phyloP scores from a whole-genome alignment of 179 eudicot genomes.

The Beta corolliflora region DNA sequence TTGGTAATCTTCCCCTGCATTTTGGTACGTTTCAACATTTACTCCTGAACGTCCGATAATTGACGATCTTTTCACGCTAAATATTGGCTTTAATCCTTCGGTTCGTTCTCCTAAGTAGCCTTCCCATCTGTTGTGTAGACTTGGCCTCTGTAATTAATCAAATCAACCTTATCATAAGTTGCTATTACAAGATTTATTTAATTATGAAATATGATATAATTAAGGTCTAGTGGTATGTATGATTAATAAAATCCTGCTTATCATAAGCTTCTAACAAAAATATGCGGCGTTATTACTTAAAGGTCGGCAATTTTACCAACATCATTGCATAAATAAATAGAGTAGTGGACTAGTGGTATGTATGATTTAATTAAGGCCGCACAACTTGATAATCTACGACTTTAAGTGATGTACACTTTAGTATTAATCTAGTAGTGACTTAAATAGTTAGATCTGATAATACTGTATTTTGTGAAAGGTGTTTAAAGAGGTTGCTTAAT shows the following conservation, averaged over 20 bases:
- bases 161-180: not conserved
- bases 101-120: conserved; percentile 63
- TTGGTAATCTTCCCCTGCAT: conserved; percentile 54
- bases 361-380: not conserved
- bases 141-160: conserved; percentile 49
- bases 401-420: too few relatives aligned
- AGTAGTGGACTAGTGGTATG: not conserved
- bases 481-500: too few relatives aligned
- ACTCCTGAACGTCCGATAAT: conserved; percentile 66
- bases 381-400: not conserved
- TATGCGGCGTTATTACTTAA: not conserved
- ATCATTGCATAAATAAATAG: not conserved
- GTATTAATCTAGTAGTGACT: too few relatives aligned
- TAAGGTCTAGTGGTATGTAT: too few relatives aligned
- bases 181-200: too few relatives aligned
- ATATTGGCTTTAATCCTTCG: conserved; percentile 64
- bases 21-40: conserved; percentile 55
- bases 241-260: too few relatives aligned
- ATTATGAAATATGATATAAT: too few relatives aligned
- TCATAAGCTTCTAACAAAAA: not conserved
- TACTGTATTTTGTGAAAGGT: too few relatives aligned
- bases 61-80: conserved; percentile 75
- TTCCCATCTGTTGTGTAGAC: conserved; percentile 83
- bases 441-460: too few relatives aligned
- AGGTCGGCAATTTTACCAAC: not conserved